These are phyloP conservation scores for Daldinia eschscholtzii DNA, from an alignment of 2,329 filamentous ascomycete genomes.

Conservation along the genomic window DNA sequence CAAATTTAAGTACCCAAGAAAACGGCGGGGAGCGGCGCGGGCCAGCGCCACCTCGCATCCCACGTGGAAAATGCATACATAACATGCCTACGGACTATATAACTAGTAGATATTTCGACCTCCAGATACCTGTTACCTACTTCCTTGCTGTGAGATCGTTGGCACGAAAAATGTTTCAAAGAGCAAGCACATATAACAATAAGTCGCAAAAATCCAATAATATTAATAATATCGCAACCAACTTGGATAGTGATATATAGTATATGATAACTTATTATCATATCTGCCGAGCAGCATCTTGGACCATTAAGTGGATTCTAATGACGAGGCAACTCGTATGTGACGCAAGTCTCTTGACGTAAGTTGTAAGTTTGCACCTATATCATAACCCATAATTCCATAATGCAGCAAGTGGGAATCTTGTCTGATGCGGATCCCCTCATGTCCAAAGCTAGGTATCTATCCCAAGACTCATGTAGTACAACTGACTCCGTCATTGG, in stretches of 20 bases:
- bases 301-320: not conserved
- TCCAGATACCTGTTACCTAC: not conserved
- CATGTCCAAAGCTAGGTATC: not conserved
- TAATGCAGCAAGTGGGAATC: not conserved
- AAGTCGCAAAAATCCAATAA: not conserved
- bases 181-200: not conserved
- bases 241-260: not conserved
- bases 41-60: not conserved
- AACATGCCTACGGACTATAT: no score
- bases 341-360: not conserved
- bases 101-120: not conserved
- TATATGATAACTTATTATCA: conserved; percentile 1
- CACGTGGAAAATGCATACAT: conserved; percentile 1
- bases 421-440: not conserved
- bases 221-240: not conserved
- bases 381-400: not conserved
- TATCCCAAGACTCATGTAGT: not conserved
- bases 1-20: not conserved
- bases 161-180: not conserved
- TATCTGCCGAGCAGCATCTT: not conserved
- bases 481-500: not conserved
- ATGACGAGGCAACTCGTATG: not conserved
- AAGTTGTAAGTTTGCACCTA: not conserved
- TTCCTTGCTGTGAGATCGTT: not conserved
- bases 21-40: not conserved